phyloP scores from a whole-genome alignment of 805 yeast species.

The Millerozyma acaciae region DNA sequence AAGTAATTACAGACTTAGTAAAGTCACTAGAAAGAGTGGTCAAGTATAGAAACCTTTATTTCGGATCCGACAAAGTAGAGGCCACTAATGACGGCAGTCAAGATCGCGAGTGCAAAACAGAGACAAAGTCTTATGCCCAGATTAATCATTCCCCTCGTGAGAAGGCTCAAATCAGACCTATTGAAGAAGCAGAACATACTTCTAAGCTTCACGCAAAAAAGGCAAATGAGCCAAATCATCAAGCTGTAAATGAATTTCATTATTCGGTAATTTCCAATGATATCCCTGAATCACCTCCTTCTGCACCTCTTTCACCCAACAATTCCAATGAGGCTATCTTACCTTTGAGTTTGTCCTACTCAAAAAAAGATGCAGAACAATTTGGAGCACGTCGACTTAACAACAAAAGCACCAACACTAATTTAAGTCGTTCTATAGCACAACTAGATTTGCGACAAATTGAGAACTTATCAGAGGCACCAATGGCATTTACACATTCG shows the following conservation, averaged over 20 bases:
- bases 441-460: slow-evolving; percentile 18
- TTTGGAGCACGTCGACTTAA: slow-evolving; percentile 10
- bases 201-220: no score
- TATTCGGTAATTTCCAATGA: slow-evolving; percentile 22
- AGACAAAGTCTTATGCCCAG: no score
- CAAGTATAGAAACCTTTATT: slow-evolving; percentile 38
- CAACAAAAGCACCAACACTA: slow-evolving; percentile 17
- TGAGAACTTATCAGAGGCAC: background rate
- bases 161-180: no score
- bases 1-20: slow-evolving; percentile 26
- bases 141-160: no score
- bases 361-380: slow-evolving; percentile 2
- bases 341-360: background rate
- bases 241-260: no score
- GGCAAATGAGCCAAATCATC: no score
- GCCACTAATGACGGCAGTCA: background rate
- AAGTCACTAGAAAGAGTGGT: slow-evolving; percentile 38
- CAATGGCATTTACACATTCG: no score
- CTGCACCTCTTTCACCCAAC: slow-evolving; percentile 39
- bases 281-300: slow-evolving; percentile 43
- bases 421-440: slow-evolving; percentile 28
- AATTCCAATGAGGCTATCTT: slow-evolving; percentile 6
- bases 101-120: no score
- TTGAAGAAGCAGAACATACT: background rate
- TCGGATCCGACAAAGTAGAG: slow-evolving; percentile 2